Evolutionary conservation across 2,329 filamentous ascomycete species (phyloP), one percentile per base, ranked within the genome.

Genomic region (Lachnellula cervina): DNA sequence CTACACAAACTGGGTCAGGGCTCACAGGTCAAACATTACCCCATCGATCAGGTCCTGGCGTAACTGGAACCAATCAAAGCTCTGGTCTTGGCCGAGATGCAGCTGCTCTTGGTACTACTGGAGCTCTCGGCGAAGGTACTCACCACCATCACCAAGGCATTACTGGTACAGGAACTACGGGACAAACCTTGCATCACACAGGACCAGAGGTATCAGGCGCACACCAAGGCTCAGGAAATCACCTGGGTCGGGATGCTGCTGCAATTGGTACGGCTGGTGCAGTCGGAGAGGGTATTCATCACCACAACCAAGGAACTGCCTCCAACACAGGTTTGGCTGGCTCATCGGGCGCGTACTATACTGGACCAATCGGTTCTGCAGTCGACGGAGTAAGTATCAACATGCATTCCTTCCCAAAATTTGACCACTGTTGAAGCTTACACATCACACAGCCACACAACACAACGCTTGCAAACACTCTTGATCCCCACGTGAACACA

Each of bases 291-390:
- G 58, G 56, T 14, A 32, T 57, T 49, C 57, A 59, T 37, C 57
- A 60, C 32, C 58, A 63, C 16, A 49, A 63, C 16, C 55, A 60
- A 32, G 42, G 51, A 16, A 38, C 19, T 37, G 46, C 49, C 5
- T 38, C 51, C 19, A 50, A 52, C 16, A 54, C 51, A 21, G 25
- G 42, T 37, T 32, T 52, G 8, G 19, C 16, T 77, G 4, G 80
- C 79, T 43, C 72, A 75, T 47, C 71, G 28, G 54, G 51, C 5
- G 37, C 14, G 1, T 40, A 40, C 17, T 3, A 40, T 47, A 32
- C 48, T 47, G 60, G 52, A 17, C 45, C 45, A 13, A 48, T 23
- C 11, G 54, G 57, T 16, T 48, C 50, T 19, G 47, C 54, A 17
- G 43, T 54, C 9, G 25, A 11, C 16, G 74, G 76, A 17, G 38